These are phyloP conservation scores for Fremontodendron californicum DNA, from an alignment of 345 rosid species.

Conservation along the genomic window DNA sequence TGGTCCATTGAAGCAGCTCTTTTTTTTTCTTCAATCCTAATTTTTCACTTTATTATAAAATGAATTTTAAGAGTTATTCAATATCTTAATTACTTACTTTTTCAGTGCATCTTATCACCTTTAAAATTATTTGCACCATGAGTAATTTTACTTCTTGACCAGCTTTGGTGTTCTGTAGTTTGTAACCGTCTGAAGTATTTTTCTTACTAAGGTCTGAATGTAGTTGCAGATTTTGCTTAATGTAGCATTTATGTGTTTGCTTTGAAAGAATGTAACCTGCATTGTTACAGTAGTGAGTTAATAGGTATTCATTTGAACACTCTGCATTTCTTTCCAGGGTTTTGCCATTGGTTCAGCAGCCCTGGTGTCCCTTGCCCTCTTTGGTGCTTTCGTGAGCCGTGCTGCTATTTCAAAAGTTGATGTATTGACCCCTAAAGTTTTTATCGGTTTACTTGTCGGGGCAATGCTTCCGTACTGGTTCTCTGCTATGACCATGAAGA, in stretches of 20 bases:
- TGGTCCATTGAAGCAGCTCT: too few relatives aligned
- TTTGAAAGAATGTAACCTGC: background rate
- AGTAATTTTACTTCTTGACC: background rate
- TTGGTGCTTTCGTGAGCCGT: slow-evolving; percentile 92
- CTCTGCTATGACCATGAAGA: slow-evolving; percentile 98
- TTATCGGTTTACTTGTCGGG: slow-evolving; percentile 82
- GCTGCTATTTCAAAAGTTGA: slow-evolving; percentile 71
- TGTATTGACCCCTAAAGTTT: slow-evolving; percentile 87
- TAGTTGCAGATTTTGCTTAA: background rate
- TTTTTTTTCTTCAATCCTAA: too few relatives aligned
- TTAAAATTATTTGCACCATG: background rate
- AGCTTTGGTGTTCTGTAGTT: background rate
- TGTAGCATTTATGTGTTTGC: background rate
- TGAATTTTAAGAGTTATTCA: background rate
- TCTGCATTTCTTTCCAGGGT: background rate
- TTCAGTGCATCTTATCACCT: background rate
- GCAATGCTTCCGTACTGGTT: slow-evolving; percentile 99
- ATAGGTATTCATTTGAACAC: background rate
- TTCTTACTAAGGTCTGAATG: background rate
- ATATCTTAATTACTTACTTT: background rate
- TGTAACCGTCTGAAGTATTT: background rate
- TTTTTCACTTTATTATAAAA: too few relatives aligned
- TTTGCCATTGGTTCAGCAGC: slow-evolving; percentile 56
- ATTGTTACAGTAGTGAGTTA: background rate
- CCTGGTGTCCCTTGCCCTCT: slow-evolving; percentile 77